These are phyloP conservation scores for Skeletonema marinoi DNA, from an alignment of 108 stramenopile species.

Conservation along the genomic window DNA sequence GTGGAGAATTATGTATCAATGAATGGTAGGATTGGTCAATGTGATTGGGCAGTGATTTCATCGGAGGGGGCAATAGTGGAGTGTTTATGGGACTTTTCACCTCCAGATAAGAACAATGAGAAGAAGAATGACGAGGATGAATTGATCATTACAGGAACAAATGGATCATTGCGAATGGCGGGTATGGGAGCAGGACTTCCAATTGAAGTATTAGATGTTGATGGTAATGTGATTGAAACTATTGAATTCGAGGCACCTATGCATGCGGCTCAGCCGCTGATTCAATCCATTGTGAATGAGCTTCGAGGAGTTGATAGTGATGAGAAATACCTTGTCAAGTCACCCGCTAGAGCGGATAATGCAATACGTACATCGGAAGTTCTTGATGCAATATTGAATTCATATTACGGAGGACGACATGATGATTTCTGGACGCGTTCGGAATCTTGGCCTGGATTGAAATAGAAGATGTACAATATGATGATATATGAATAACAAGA, in stretches of 20 bases:
- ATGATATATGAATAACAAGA: too few species aligned
- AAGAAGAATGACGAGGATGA: slow-evolving; percentile 36
- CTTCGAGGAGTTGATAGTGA: slow-evolving; percentile 23
- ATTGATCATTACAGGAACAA: slow-evolving; percentile 52
- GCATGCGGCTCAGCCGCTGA: slow-evolving; percentile 61
- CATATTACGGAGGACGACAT: slow-evolving; percentile 65
- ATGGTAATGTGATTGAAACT: slow-evolving; percentile 28
- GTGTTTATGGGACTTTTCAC: slow-evolving; percentile 61
- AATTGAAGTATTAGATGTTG: slow-evolving; percentile 46
- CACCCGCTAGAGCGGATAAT: slow-evolving; percentile 58
- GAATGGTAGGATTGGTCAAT: slow-evolving; percentile 40
- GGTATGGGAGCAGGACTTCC: slow-evolving; percentile 61
- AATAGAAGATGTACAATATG: background rate
- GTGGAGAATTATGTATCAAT: slow-evolving; percentile 64
- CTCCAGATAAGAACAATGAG: slow-evolving; percentile 11
- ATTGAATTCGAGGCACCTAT: slow-evolving; percentile 55
- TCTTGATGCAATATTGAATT: slow-evolving; percentile 52
- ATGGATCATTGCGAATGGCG: slow-evolving; percentile 53
- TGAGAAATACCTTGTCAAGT: background rate
- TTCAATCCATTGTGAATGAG: slow-evolving; percentile 63
- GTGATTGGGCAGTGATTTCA: slow-evolving; percentile 24
- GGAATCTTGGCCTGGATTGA: slow-evolving; percentile 30
- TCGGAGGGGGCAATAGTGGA: slow-evolving; percentile 50
- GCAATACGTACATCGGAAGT: slow-evolving; percentile 56
- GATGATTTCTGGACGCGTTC: slow-evolving; percentile 55